Base-by-base conservation (phyloP, 148 eudicot species). In the Mesembryanthemum crystallinum region DNA sequence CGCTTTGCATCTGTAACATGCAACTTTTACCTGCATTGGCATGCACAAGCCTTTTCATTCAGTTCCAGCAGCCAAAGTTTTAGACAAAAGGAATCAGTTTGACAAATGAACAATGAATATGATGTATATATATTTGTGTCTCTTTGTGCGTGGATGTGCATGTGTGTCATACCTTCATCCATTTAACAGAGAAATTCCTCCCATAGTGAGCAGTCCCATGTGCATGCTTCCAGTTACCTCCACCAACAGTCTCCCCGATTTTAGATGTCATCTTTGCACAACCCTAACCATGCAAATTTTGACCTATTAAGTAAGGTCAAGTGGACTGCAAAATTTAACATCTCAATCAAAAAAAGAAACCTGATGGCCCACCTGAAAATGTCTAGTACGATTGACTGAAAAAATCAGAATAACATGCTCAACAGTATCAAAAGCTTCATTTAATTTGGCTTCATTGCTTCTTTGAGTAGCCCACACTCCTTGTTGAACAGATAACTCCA, bases 401-500 rank as follows among this genome's bases (percentile, higher is more conserved):
- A 95, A 95, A 33, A 95, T 87, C 82, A 95, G 83, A 74, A 95
- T 88, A 65, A 95, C 97, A 86, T 95, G 90, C 67, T 95, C 97
- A 72, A 91, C 97, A 58, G 96, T 75, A 72, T 95, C 99, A 89
- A 95, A 95, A 73, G 99, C 99, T 86, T 95, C 99, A 82, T 92
- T 95, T 23, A 95, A 86, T 87, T 95, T 95, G 75, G 99, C 89
- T 86, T 95, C 99, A 65, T 95, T 95, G 88, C 96, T 95, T 81
- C 99, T 80, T 75, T 95, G 99, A 73, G 99, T 95, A 79, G 99
- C 99, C 99, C 99, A 95, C 62, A 95, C 97, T 80, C 99, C 99
- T 90, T 95, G 99, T 79, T 95, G 97, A 59, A 90, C 96, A 23
- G 99, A 95, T 76, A 95, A 84, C 82, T 95, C 99, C 79, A 95